Conservation (phyloP, 1,284 basidiomycete species). For the Tilletia indica region DNA sequence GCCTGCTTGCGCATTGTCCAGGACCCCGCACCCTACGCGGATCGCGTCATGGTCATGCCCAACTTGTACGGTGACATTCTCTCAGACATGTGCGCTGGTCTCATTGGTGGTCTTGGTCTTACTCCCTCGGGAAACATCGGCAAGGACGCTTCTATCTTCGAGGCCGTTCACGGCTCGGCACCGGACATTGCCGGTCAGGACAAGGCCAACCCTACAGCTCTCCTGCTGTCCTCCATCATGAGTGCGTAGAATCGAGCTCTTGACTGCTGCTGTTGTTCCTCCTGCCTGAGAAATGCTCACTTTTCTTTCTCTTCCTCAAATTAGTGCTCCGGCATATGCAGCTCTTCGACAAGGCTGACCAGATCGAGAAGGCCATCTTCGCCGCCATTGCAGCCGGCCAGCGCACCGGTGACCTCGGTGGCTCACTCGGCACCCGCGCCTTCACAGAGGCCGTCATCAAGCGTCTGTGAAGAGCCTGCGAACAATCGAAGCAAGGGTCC, state of each 20-base stretch:
- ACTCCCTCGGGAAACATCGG: constrained; percentile 98
- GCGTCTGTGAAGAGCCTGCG: constrained; percentile 12
- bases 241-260: constrained; percentile 53
- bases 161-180: constrained; percentile 85
- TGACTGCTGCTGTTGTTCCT: no score
- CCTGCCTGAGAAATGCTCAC: neutral
- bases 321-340: constrained; percentile 79
- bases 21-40: constrained; percentile 88
- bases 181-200: constrained; percentile 67
- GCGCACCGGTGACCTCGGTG: constrained; percentile 49
- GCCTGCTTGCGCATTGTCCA: constrained; percentile 79
- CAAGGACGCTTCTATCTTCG: constrained; percentile 98
- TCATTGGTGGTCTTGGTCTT: constrained; percentile 95
- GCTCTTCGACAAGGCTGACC: constrained; percentile 77
- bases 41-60: constrained; percentile 99
- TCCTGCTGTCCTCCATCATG: constrained; percentile 91
- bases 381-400: constrained; percentile 48
- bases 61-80: constrained; percentile 97
- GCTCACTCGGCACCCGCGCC: constrained; percentile 51
- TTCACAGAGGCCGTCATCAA: constrained; percentile 47
- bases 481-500: neutral
- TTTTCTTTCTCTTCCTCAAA: neutral
- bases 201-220: constrained; percentile 94
- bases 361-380: constrained; percentile 80
- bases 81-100: constrained; percentile 97